Percentiles rank a stretch among this genome's conserved stretches.
Conservation (phyloP, 371 early-diverging fungal genomes). For the Apophysomyces ossiformis region DNA sequence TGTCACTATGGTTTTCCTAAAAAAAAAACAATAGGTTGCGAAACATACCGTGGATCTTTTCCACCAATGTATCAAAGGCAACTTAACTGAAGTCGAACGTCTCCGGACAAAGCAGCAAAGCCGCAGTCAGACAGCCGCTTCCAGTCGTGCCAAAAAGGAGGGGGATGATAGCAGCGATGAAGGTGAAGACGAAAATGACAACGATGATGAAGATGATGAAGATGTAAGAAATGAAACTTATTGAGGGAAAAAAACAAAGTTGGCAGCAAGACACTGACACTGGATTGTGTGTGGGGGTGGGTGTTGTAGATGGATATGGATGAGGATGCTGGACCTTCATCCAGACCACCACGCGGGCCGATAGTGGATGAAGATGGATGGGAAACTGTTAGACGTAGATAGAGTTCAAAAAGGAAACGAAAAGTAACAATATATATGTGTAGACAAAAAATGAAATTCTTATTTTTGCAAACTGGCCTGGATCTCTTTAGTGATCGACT, state of each 20-base stretch:
- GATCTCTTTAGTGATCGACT: slow-evolving; percentile 18
- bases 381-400: slow-evolving; percentile 47
- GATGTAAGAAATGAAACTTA: slow-evolving; percentile 14
- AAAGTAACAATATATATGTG: too few relatives aligned
- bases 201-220: slow-evolving; percentile 18
- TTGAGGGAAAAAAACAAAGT: background rate
- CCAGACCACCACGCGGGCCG: slow-evolving; percentile 33
- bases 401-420: background rate
- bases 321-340: slow-evolving; percentile 35
- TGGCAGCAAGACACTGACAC: background rate
- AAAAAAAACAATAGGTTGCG: slow-evolving; percentile 34
- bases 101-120: slow-evolving; percentile 51
- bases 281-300: slow-evolving; percentile 4
- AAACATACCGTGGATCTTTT: slow-evolving; percentile 56
- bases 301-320: slow-evolving; percentile 45
- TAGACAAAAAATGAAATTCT: background rate
- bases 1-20: too few relatives aligned
- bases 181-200: slow-evolving; percentile 41
- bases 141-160: slow-evolving; percentile 36
- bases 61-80: slow-evolving; percentile 58
- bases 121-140: slow-evolving; percentile 25
- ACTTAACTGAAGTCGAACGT: slow-evolving; percentile 54
- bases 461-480: slow-evolving; percentile 13
- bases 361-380: slow-evolving; percentile 59
- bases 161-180: slow-evolving; percentile 32